Conservation (phyloP, 2,329 filamentous ascomycete genomes). For the Fusarium succisae region DNA sequence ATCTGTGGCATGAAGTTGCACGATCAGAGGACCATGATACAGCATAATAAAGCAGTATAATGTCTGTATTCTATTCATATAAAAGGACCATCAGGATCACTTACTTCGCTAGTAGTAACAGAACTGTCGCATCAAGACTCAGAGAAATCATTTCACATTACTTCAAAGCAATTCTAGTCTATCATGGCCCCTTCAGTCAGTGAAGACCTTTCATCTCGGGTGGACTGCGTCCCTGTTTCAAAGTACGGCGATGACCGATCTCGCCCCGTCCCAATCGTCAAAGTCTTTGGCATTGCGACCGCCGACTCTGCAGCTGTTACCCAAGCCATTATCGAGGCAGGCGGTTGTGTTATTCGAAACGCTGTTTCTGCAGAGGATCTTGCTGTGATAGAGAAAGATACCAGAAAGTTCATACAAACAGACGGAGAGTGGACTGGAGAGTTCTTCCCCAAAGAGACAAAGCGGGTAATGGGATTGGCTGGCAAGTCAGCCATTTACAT, state of each 20-base stretch:
- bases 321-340: background rate
- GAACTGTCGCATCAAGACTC: accelerated
- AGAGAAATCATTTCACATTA: background rate
- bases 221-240: background rate
- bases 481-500: background rate
- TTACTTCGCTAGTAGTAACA: background rate
- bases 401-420: background rate
- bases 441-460: background rate
- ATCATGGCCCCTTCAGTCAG: background rate
- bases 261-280: background rate
- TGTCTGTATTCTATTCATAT: accelerated
- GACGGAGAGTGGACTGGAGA: background rate
- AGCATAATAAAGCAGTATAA: background rate
- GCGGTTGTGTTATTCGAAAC: background rate
- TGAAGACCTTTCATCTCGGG: background rate
- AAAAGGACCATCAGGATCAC: accelerated
- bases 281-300: background rate
- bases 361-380: background rate
- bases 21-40: background rate
- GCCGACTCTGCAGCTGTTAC: background rate
- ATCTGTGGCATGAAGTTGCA: background rate
- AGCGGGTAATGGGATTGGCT: background rate
- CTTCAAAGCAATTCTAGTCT: background rate
- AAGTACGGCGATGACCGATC: background rate
- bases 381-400: background rate